phyloP scores from a whole-genome alignment of 2,329 filamentous ascomycete species.

The Aspergillus tanneri region DNA sequence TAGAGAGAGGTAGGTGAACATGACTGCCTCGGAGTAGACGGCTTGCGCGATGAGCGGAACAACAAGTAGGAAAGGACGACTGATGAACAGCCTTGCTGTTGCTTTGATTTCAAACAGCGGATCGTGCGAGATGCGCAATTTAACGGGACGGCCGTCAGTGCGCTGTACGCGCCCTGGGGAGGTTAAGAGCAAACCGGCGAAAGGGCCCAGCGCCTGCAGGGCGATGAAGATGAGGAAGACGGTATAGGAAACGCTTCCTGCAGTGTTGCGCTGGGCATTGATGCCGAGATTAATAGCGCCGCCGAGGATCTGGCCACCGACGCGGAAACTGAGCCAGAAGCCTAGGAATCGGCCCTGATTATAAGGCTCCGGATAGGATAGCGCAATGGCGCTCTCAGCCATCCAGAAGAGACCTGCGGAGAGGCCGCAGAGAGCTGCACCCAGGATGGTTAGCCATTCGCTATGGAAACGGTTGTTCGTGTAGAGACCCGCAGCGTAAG shows the following conservation, averaged over 20 bases:
- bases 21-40: constrained; percentile 69
- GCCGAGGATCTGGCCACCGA: constrained; percentile 67
- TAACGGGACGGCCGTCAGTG: constrained; percentile 63
- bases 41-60: constrained; percentile 68
- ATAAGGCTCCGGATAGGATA: constrained; percentile 69
- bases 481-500: constrained; percentile 69
- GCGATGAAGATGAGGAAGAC: constrained; percentile 71
- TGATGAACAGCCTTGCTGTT: constrained; percentile 60
- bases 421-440: constrained; percentile 67
- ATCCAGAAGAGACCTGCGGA: constrained; percentile 74
- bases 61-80: constrained; percentile 62
- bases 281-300: constrained; percentile 70
- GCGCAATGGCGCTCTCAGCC: constrained; percentile 70
- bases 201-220: constrained; percentile 63
- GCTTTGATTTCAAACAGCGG: constrained; percentile 60
- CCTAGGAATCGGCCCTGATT: constrained; percentile 65
- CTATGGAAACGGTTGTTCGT: constrained; percentile 68
- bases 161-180: constrained; percentile 62
- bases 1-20: constrained; percentile 65
- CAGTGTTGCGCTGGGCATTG: constrained; percentile 57
- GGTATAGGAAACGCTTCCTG: constrained; percentile 66
- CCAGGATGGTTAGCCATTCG: constrained; percentile 68
- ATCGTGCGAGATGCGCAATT: constrained; percentile 57
- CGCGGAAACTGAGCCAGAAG: constrained; percentile 64
- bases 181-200: constrained; percentile 64